Evolutionary conservation across 2,329 filamentous ascomycete genomes (phyloP).

Genomic region (Westerdykella sp.): DNA sequence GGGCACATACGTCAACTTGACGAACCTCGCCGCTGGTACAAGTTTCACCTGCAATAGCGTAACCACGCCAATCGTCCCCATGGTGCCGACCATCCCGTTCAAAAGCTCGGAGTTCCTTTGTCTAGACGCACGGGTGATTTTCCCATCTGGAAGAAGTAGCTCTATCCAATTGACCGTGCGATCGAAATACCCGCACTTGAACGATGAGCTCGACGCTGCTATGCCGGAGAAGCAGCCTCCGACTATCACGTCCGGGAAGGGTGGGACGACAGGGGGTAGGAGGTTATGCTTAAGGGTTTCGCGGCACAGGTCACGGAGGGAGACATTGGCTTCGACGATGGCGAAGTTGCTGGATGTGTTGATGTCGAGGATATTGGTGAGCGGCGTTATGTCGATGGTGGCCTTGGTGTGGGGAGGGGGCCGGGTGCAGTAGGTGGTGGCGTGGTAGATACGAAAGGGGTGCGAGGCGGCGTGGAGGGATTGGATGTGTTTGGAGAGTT

Average conservation of each 20-base stretch:
- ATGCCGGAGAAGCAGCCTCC: conserved; percentile 60
- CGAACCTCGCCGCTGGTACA: conserved; percentile 46
- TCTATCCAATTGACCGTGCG: conserved; percentile 54
- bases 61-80: conserved; percentile 53
- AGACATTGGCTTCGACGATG: conserved; percentile 58
- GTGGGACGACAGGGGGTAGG: conserved; percentile 39
- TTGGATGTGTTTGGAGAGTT: conserved; percentile 39
- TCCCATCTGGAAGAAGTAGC: conserved; percentile 53
- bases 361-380: conserved; percentile 46
- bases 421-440: conserved; percentile 65
- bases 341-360: conserved; percentile 37
- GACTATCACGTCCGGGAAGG: conserved; percentile 48
- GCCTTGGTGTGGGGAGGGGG: conserved; percentile 16
- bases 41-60: conserved; percentile 53
- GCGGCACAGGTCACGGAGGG: conserved; percentile 36
- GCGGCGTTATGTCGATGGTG: conserved; percentile 58
- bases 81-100: conserved; percentile 49
- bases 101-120: conserved; percentile 49
- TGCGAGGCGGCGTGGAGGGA: conserved; percentile 44
- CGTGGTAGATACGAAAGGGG: conserved; percentile 63
- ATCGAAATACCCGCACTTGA: conserved; percentile 59
- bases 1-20: conserved; percentile 56
- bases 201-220: conserved; percentile 58
- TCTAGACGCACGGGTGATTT: conserved; percentile 43
- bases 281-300: conserved; percentile 33